These are phyloP conservation scores for Puccinia triticina DNA, from an alignment of 1,284 basidiomycete genomes.

Conservation along the genomic window DNA sequence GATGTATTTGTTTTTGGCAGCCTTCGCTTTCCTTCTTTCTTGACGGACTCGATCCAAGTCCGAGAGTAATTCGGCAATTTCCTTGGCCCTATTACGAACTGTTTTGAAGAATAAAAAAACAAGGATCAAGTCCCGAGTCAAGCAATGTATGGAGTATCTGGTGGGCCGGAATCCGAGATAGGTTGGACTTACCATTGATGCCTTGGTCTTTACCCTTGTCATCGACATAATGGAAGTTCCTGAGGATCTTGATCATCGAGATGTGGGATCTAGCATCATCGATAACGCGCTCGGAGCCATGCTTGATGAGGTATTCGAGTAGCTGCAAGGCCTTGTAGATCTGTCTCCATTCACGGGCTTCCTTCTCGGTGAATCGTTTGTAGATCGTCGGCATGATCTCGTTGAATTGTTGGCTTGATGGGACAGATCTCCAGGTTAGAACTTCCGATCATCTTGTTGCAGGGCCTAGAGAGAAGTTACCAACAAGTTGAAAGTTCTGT, in stretches of 20 bases:
- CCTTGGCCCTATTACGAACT: constrained; percentile 93
- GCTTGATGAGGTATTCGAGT: constrained; percentile 93
- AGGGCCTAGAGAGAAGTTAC: constrained; percentile 58
- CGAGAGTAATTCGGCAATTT: constrained; percentile 82
- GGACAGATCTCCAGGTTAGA: constrained; percentile 9
- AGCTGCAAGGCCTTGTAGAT: constrained; percentile 96
- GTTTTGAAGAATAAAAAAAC: constrained; percentile 40
- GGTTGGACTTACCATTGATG: constrained; percentile 76
- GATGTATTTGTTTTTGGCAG: constrained; percentile 87
- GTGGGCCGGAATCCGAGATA: background rate
- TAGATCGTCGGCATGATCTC: constrained; percentile 99
- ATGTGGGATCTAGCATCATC: constrained; percentile 95
- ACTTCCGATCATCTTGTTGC: constrained; percentile 13
- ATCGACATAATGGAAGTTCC: constrained; percentile 97
- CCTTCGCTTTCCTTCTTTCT: constrained; percentile 89
- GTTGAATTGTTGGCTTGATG: constrained; percentile 87
- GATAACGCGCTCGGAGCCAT: constrained; percentile 97
- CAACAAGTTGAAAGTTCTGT: constrained; percentile 87
- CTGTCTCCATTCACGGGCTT: constrained; percentile 96
- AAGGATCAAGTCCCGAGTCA: background rate
- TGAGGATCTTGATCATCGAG: constrained; percentile 93
- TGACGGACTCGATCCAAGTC: constrained; percentile 87
- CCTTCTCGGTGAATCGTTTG: constrained; percentile 74
- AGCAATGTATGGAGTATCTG: no score
- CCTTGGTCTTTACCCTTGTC: constrained; percentile 99